A percentile compares a stretch with the other conserved stretches of the same genome.
Conservation (phyloP, 306 rosid genomes). For the Fagus crenata region DNA sequence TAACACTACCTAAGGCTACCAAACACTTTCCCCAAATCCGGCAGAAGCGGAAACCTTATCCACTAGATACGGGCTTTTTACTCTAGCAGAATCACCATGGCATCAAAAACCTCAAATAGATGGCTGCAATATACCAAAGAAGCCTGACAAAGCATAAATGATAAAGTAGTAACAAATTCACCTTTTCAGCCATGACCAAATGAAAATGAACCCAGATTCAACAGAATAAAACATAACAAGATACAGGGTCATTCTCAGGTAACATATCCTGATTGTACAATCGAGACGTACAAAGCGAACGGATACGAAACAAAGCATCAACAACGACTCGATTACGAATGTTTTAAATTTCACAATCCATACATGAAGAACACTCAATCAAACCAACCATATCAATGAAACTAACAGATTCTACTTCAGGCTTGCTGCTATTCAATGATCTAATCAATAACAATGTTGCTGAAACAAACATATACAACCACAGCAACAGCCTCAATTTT, state of each 20-base stretch:
- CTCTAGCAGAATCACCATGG: not conserved
- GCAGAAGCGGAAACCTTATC: no score
- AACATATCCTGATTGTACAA: not conserved
- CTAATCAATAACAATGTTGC: not conserved
- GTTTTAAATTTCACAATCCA: not conserved
- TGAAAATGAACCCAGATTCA: conserved; percentile 9
- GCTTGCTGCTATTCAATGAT: conserved; percentile 8
- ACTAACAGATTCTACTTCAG: not conserved
- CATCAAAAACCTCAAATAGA: not conserved
- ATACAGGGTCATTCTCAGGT: conserved; percentile 13
- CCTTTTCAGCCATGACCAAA: not conserved
- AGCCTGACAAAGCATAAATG: not conserved
- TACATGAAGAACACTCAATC: conserved; percentile 9
- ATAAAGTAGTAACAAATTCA: no score
- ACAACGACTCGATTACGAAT: not conserved
- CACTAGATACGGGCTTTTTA: no score
- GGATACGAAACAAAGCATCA: conserved; percentile 10
- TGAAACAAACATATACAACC: not conserved
- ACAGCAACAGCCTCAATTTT: not conserved
- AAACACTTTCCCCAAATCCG: no score
- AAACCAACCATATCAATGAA: conserved; percentile 6
- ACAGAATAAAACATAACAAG: conserved; percentile 16
- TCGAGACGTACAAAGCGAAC: conserved; percentile 9
- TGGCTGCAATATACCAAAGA: not conserved
- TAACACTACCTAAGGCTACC: no score